Conservation (phyloP, 2,329 filamentous ascomycete genomes). For the Apiospora sp. region DNA sequence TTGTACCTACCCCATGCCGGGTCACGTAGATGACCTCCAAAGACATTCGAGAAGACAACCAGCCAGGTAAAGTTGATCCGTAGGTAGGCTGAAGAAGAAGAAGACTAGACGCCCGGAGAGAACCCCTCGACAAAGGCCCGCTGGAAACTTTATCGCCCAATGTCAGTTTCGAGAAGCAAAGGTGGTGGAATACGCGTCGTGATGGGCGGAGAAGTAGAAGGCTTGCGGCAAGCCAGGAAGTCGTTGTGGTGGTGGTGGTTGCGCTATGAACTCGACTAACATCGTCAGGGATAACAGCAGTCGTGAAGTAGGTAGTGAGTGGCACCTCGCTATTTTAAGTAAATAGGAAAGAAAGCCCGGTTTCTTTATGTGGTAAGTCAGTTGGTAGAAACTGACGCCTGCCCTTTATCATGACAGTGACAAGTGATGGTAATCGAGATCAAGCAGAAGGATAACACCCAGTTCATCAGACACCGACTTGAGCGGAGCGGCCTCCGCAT, state of each 20-base stretch:
- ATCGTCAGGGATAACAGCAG: background rate
- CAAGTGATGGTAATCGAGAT: background rate
- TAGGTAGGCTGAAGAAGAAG: background rate
- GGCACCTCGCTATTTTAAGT: background rate
- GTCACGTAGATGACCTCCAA: constrained; percentile 77
- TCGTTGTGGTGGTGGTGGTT: background rate
- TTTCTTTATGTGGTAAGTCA: background rate
- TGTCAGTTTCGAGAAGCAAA: constrained; percentile 10
- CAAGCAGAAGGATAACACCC: background rate
- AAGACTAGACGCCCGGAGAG: background rate
- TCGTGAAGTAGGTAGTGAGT: background rate
- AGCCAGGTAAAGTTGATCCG: background rate
- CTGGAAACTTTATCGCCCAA: constrained; percentile 3
- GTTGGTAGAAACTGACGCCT: background rate
- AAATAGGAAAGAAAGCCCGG: background rate
- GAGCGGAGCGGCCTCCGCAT: constrained; percentile 11
- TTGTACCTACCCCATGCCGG: constrained; percentile 72
- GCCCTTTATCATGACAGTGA: background rate
- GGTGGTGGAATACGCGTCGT: too few relatives aligned
- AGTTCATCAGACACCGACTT: background rate
- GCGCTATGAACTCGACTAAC: constrained; percentile 18
- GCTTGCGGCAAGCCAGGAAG: constrained; percentile 12
- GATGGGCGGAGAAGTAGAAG: background rate
- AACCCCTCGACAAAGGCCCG: background rate
- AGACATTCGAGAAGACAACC: constrained; percentile 55